These are phyloP conservation scores for Chaetomium olivaceum DNA, from an alignment of 2,329 filamentous ascomycete species.

Conservation along the genomic window DNA sequence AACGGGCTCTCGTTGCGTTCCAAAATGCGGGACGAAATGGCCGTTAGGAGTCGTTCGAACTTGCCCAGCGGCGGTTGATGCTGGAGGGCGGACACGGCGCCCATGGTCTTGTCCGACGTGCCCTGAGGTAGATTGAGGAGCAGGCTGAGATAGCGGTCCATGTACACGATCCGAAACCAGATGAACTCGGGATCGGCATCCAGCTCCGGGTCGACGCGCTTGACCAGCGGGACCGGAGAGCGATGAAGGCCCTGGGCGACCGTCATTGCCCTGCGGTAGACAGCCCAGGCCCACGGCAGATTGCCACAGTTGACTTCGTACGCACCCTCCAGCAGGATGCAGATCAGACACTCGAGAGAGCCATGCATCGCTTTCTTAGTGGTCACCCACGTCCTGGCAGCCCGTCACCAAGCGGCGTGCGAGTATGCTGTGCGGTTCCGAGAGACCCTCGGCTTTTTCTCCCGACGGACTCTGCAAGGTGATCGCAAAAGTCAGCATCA, in stretches of 20 bases:
- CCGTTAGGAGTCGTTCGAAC: background rate
- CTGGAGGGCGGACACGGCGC: background rate
- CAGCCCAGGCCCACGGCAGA: constrained; percentile 44
- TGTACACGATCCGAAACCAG: constrained; percentile 40
- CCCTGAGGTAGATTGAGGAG: constrained; percentile 40
- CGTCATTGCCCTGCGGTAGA: constrained; percentile 41
- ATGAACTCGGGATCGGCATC: constrained; percentile 25
- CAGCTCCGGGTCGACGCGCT: constrained; percentile 18
- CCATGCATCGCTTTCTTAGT: constrained; percentile 42
- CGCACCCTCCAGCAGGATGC: constrained; percentile 44
- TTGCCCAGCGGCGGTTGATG: background rate
- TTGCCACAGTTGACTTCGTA: constrained; percentile 44
- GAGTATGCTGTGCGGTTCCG: constrained; percentile 32
- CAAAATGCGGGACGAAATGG: background rate
- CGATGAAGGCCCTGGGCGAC: constrained; percentile 45
- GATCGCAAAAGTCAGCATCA: constrained; percentile 38
- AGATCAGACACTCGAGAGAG: constrained; percentile 45
- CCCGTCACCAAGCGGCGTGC: constrained; percentile 37
- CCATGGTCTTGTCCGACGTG: constrained; percentile 3
- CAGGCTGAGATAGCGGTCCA: constrained; percentile 41
- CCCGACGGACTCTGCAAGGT: constrained; percentile 33
- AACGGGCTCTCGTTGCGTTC: background rate
- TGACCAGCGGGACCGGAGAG: constrained; percentile 22
- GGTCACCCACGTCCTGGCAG: constrained; percentile 39
- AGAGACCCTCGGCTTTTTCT: constrained; percentile 24